Evolutionary conservation across 202 grass and related monocot species (phyloP).

Genomic region (Panicum virgatum): DNA sequence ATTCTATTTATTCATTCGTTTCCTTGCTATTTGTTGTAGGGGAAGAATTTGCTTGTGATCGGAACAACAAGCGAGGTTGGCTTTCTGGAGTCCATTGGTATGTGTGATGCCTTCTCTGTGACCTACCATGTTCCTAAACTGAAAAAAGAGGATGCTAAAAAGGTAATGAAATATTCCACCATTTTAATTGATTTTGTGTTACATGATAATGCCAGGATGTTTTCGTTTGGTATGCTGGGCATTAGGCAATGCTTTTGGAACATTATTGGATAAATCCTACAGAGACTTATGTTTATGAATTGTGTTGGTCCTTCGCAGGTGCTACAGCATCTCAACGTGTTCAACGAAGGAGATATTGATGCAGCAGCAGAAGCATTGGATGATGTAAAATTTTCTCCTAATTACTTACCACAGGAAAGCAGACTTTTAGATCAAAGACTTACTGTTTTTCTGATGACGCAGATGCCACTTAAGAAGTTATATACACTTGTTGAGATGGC

Average conservation of each 20-base stretch:
- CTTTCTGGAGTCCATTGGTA: constrained; percentile 93
- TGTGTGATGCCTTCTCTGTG: constrained; percentile 85
- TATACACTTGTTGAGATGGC: constrained; percentile 97
- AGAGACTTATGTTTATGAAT: neutral
- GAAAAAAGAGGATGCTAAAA: constrained; percentile 82
- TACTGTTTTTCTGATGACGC: constrained; percentile 19
- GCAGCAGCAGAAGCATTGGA: constrained; percentile 78
- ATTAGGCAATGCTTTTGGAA: neutral
- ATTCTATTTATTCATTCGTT: neutral
- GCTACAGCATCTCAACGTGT: constrained; percentile 71
- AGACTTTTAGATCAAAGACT: neutral
- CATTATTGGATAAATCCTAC: neutral
- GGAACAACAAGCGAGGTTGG: constrained; percentile 81
- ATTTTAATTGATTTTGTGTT: constrained; percentile 2
- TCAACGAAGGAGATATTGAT: constrained; percentile 63
- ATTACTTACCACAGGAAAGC: neutral
- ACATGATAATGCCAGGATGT: constrained; percentile 41
- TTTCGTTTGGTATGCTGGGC: neutral
- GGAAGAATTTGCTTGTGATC: constrained; percentile 88
- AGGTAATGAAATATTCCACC: constrained; percentile 44
- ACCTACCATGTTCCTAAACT: constrained; percentile 92
- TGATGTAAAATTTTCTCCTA: constrained; percentile 60
- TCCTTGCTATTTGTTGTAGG: constrained; percentile 40
- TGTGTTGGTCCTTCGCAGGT: constrained; percentile 45
- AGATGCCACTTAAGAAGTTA: constrained; percentile 80